phyloP scores from a whole-genome alignment of 805 yeast species.

The Nakazawaea sp. region DNA sequence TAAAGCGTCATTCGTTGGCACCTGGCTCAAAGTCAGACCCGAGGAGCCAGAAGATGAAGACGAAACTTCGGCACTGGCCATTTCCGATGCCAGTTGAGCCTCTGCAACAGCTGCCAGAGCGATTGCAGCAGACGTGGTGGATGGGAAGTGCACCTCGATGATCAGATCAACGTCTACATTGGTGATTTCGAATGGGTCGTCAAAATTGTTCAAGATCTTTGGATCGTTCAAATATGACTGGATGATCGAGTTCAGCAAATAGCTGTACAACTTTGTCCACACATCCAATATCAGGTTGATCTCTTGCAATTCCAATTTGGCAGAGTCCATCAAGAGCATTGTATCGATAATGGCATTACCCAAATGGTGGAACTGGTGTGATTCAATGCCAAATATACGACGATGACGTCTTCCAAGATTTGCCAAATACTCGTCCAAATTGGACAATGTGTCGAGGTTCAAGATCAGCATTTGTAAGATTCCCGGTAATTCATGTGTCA shows the following conservation, averaged over 20 bases:
- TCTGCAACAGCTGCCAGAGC: too few relatives aligned
- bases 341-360: slow-evolving; percentile 66
- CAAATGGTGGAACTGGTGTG: slow-evolving; percentile 60
- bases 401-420: slow-evolving; percentile 70
- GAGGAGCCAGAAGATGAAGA: too few relatives aligned
- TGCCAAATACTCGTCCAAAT: slow-evolving; percentile 51
- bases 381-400: slow-evolving; percentile 65
- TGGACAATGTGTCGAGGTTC: slow-evolving; percentile 51
- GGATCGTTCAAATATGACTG: slow-evolving; percentile 18
- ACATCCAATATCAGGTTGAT: slow-evolving; percentile 2
- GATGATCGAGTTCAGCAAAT: slow-evolving; percentile 22
- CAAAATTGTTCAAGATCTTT: not conserved
- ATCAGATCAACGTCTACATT: slow-evolving; percentile 5
- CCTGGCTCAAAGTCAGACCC: too few relatives aligned
- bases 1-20: too few relatives aligned
- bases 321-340: slow-evolving; percentile 21
- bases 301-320: not conserved
- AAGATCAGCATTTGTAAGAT: slow-evolving; percentile 61
- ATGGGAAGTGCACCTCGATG: slow-evolving; percentile 4
- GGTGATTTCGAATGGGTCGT: slow-evolving; percentile 5
- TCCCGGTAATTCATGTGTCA: slow-evolving; percentile 74
- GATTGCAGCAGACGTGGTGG: not conserved
- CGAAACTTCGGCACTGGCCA: too few relatives aligned
- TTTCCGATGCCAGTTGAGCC: too few relatives aligned
- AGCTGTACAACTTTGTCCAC: slow-evolving; percentile 24